These are phyloP conservation scores for Nakaseomyces delphensis DNA, from an alignment of 1,139 yeast species.

Conservation along the genomic window DNA sequence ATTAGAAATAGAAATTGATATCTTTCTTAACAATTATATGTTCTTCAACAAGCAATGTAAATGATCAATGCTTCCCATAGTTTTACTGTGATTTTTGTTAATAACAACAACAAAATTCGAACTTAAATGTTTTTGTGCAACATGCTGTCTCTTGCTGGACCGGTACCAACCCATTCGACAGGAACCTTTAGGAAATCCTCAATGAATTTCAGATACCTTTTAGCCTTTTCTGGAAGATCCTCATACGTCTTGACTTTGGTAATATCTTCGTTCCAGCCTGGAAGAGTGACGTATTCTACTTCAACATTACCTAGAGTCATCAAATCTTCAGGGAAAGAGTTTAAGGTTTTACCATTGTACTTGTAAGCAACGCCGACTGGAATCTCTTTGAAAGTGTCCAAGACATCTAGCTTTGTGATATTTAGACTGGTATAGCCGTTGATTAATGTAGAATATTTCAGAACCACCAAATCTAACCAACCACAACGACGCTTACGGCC, in stretches of 20 bases:
- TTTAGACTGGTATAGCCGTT: constrained; percentile 93
- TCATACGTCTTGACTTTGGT: constrained; percentile 59
- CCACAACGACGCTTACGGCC: constrained; percentile 99
- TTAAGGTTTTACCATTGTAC: constrained; percentile 63
- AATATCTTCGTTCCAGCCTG: constrained; percentile 90
- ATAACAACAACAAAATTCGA: not conserved
- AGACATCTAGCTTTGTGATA: constrained; percentile 90
- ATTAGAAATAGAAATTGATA: too few species aligned
- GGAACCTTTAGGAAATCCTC: constrained; percentile 81
- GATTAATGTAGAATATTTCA: constrained; percentile 81
- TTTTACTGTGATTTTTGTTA: too few species aligned
- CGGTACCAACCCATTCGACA: constrained; percentile 96
- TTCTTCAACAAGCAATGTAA: too few species aligned
- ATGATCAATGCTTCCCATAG: constrained; percentile 1
- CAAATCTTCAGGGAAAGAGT: constrained; percentile 89
- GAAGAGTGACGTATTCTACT: constrained; percentile 79
- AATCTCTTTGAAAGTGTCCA: constrained; percentile 81
- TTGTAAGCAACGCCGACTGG: constrained; percentile 78
- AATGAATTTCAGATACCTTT: constrained; percentile 71
- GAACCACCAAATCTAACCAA: constrained; percentile 94
- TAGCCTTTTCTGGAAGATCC: constrained; percentile 82
- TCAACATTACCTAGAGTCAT: constrained; percentile 74
- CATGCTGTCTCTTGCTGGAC: constrained; percentile 92
- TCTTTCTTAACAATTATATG: too few species aligned
- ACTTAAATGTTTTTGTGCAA: constrained; percentile 32